Conservation (phyloP, 441 rosid species). For the Flueggea neowawraea region DNA sequence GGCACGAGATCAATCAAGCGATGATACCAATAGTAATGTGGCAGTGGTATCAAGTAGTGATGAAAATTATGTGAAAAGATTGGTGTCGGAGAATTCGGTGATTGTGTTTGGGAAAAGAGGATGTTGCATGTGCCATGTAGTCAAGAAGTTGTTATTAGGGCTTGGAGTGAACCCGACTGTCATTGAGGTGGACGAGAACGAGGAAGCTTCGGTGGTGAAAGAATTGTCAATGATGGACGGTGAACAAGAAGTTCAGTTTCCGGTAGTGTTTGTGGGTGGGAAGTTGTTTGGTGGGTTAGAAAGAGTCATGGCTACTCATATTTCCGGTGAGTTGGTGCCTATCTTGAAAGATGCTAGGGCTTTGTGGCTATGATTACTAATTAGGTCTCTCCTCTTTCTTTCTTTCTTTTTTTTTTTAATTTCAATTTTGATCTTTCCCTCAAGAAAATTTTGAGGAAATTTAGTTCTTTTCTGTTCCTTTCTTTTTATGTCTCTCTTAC, state of each 20-base stretch:
- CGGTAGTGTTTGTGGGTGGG: constrained; percentile 79
- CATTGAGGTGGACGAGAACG: constrained; percentile 55
- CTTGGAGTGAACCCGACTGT: constrained; percentile 74
- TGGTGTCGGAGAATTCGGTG: constrained; percentile 69
- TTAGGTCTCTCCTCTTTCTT: too few relatives aligned
- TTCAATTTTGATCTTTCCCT: constrained; percentile 2
- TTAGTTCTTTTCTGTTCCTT: not conserved
- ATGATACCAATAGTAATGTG: not conserved
- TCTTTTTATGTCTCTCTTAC: not conserved
- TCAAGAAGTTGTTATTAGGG: constrained; percentile 55
- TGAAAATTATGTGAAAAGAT: constrained; percentile 16
- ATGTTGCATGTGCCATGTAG: constrained; percentile 87
- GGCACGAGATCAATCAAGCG: constrained; percentile 1
- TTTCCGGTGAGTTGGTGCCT: constrained; percentile 82
- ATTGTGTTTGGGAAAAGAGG: constrained; percentile 64
- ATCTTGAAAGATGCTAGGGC: constrained; percentile 75
- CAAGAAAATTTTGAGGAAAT: not conserved
- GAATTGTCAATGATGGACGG: constrained; percentile 28
- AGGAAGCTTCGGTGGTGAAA: constrained; percentile 38
- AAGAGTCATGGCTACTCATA: constrained; percentile 76
- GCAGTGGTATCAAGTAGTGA: not conserved
- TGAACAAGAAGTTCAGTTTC: constrained; percentile 35
- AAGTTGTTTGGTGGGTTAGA: constrained; percentile 84
- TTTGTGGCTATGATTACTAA: constrained; percentile 57
- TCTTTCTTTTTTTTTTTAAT: not conserved